Evolutionary conservation across 306 rosid genomes (phyloP).

Genomic region (Ormosia emarginata): DNA sequence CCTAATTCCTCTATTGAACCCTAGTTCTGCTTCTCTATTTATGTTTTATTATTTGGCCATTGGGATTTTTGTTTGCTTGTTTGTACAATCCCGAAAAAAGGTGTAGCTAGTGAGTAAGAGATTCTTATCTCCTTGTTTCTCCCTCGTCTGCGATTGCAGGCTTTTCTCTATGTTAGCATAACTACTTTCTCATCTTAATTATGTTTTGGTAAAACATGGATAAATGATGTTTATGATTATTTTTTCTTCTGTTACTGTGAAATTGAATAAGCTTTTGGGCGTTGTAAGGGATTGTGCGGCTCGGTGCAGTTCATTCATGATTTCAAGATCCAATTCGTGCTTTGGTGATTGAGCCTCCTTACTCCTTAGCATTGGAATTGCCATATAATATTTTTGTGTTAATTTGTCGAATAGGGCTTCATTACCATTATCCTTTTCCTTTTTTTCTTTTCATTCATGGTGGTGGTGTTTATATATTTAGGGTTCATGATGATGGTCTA

Average conservation of each 20-base stretch:
- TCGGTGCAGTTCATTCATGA: constrained; percentile 23
- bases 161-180: neutral
- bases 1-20: constrained; percentile 21
- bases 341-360: constrained; percentile 31
- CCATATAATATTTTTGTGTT: neutral
- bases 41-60: neutral
- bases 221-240: neutral
- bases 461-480: neutral
- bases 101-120: neutral
- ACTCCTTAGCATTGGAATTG: neutral
- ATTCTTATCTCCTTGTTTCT: neutral
- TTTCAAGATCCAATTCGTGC: constrained; percentile 20
- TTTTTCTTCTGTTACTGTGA: neutral
- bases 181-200: neutral
- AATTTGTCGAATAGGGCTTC: neutral
- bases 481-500: neutral
- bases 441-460: neutral
- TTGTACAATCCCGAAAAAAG: neutral
- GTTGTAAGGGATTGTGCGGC: neutral
- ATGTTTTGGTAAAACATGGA: no score
- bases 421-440: neutral
- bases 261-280: neutral
- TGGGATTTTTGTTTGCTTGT: neutral
- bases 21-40: neutral
- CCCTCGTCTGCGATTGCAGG: neutral